phyloP scores from a whole-genome alignment of 2,329 filamentous ascomycete species.

The Botrytis paeoniae region DNA sequence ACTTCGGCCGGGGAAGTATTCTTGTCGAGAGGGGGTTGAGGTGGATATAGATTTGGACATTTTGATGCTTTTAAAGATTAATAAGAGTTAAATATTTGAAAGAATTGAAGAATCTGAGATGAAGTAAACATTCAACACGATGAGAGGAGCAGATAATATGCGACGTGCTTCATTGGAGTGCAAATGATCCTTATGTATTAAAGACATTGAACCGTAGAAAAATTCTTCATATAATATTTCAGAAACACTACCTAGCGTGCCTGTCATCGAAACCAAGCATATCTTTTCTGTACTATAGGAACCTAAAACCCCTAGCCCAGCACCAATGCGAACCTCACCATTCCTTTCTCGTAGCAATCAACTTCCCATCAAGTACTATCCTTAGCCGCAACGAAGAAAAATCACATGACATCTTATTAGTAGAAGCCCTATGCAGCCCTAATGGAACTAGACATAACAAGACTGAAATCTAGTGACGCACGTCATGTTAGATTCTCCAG shows the following conservation, averaged over 20 bases:
- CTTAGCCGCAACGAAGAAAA: background rate
- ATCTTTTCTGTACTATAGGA: background rate
- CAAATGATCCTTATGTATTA: background rate
- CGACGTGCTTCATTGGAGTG: background rate
- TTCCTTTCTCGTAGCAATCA: background rate
- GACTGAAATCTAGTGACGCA: background rate
- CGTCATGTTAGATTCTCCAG: fast-evolving
- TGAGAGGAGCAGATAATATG: fast-evolving
- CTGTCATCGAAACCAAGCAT: background rate
- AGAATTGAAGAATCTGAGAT: background rate
- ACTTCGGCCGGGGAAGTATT: background rate
- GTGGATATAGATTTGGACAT: background rate
- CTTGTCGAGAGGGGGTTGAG: background rate
- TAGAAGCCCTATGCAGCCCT: background rate
- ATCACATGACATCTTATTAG: background rate
- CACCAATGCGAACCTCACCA: background rate
- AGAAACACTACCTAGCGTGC: background rate
- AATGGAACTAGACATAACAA: fast-evolving
- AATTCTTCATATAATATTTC: background rate
- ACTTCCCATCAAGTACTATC: background rate
- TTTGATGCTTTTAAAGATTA: background rate
- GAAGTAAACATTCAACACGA: background rate
- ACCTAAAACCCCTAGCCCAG: fast-evolving
- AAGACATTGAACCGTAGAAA: too few species aligned
- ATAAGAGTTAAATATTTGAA: background rate